Evolutionary conservation across 495 filamentous ascomycete species (phyloP), one percentile per base, ranked within the genome.

Genomic region (Penicillium tannophilum): DNA sequence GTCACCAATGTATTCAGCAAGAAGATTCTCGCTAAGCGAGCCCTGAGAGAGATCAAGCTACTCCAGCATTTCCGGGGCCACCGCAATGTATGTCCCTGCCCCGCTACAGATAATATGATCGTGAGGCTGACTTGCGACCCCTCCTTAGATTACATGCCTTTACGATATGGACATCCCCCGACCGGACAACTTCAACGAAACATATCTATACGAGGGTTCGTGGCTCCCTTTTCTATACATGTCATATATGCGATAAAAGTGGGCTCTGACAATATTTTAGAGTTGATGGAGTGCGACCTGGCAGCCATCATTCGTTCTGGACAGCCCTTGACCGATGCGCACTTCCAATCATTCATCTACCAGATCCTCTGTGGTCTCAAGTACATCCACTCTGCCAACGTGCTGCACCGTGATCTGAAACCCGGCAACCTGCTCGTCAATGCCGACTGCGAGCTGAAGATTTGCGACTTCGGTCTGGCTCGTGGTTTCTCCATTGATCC

Each of bases 1-100:
- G 91, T 98, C 68, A 98, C 94, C 76, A 98, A 98, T 89, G 95
- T 98, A 59, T 98, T 98, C 82, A 97, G 92, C 85, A 98, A 98
- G 81, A 98, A 98, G 86, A 98, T 98, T 63, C 80, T 98, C 58
- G 94, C 94, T 59, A 98, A 98, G 84, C 90, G 94, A 63, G 94
- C 95, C 54, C 76, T 98, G 79, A 86, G 95, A 73, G 94, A 98
- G 78, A 97, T 98, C 75, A 98, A 98, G 83, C 85, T 98, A 58
- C 83, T 98, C 58, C 95, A 97, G 79, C 94, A 98, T 70, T 98
- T 98, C 82, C 78, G 94, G 70, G 94, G 94, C 65, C 87, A 90
- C 66, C 87, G 87, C 62, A 90, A 90, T 67, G 87, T 90, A 79
- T 45, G 80, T 72, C 50, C 43, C 28, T 54, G 45, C 55, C 44